Evolutionary conservation across 768 basidiomycete species (phyloP), one percentile per base, ranked within the genome.

Genomic region (Leccinum olivaceopallidum): DNA sequence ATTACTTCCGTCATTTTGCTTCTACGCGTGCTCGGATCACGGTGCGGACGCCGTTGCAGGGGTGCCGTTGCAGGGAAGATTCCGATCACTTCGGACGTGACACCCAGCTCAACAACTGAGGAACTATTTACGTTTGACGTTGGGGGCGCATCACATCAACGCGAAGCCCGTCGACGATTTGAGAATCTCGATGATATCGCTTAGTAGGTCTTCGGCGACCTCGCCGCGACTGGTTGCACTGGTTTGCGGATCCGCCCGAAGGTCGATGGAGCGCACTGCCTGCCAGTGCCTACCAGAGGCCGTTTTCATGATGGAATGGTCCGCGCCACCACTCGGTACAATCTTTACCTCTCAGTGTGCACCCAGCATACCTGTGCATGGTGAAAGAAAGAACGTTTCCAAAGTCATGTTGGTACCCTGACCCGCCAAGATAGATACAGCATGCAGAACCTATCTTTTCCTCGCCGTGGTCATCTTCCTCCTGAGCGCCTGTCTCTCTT

Each of bases 401-500:
- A 44, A 44, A 10, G 44, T 20, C 44, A 0, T 44, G 44, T 20
- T 20, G 10, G n/a, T 20, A 44, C 1, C 39, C 0, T 44, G 44
- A 44, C n/a, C 44, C 44, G n/a, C 9, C 0, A 5, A 20, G 1
- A 20, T 20, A 12, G 20, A 20, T 47, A 47, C 44, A 22, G 20
- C 20, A 47, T 51, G 20, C 6, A 18, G 13, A 20, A 42, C 47
- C 65, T 67, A 73, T 48, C 53, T 62, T 55, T 50, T 65, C 55
- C 24, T 70, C n/a, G 49, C 4, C 48, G 65, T 72, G 14, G 61
- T 51, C 56, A 57, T 53, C 55, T 65, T 70, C 56, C 68, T 76
- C 64, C 73, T 71, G 37, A 81, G 69, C 6, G 70, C 67, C 57
- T 71, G 78, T 50, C 76, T 71, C 59, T 77, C 80, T 70, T 75